Evolutionary conservation across 441 rosid genomes (phyloP).

Genomic region (Gossypium laxum): DNA sequence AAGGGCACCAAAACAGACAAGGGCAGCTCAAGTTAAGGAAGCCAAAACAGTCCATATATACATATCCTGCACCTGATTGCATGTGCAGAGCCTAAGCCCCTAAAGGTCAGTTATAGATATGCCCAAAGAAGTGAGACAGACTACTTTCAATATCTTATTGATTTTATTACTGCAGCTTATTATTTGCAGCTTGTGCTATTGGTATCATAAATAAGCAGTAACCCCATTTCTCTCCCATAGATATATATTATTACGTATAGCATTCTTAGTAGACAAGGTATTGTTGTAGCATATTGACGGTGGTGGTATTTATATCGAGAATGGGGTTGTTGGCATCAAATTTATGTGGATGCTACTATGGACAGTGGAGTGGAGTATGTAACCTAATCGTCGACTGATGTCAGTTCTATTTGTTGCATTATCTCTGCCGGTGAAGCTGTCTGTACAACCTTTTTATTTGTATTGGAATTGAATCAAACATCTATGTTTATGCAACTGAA

Average conservation of each 20-base stretch:
- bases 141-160: neutral
- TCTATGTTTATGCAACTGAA: neutral
- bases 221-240: constrained; percentile 12
- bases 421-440: constrained; percentile 7
- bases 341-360: neutral
- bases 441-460: constrained; percentile 1
- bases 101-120: neutral
- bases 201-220: constrained; percentile 7
- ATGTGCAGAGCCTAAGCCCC: constrained; percentile 55
- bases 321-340: neutral
- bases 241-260: neutral
- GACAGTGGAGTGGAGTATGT: constrained; percentile 10
- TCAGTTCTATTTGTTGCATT: neutral
- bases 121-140: constrained; percentile 2
- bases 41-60: constrained; percentile 71
- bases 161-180: neutral
- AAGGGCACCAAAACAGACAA: constrained; percentile 79
- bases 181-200: neutral
- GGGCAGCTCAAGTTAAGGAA: constrained; percentile 71
- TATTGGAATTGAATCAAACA: neutral
- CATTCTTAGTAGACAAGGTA: neutral
- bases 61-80: constrained; percentile 95
- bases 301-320: neutral
- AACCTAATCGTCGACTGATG: neutral
- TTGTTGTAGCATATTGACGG: neutral